Evolutionary conservation across 306 rosid species (phyloP), one percentile per base, ranked within the genome.

Genomic region (Clitoria ternatea): DNA sequence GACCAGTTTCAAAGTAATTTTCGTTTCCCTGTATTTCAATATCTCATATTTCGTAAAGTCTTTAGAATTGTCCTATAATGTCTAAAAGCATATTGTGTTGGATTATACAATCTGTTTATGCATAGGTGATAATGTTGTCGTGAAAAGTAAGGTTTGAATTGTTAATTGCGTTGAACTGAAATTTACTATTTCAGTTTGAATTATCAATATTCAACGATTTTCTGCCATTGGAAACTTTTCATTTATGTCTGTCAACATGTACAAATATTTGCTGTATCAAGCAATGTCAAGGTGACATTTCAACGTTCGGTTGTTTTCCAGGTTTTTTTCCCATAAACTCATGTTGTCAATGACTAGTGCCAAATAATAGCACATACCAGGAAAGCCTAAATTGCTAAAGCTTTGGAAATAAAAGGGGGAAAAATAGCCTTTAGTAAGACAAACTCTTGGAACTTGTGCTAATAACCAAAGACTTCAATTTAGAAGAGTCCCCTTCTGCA

Each of bases 371-470:
- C 68, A 33, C 68, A 23, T 55, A 29, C 49, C 40, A 27, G 19
- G 13, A 44, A 63, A 40, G 22, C n/a, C 69, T 54, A 64, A 45
- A 19, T 12, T 53, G 37, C 20, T 19, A 65, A 36, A 65, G 6
- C n/a, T 33, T 29, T 32, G 42, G 22, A 49, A 48, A 29, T 17
- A 6, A 10, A 5, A 18, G 1, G 4, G 7, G 2, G 0, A 7
- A 13, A 1, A 61, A 61, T 24, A 7, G 0, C 2, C 5, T 39
- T 73, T 80, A 92, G 70, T 89, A 95, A 60, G 97, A 90, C 74
- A 95, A 83, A 60, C 99, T 95, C 65, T 91, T 95, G 10, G 99
- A 95, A 80, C 97, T 95, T 14, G 99, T 91, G 85, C 96, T 89
- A 39, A 91, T 80, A 42, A 87, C 86, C 77, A 95, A 80, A 4